A percentile compares a stretch with the other conserved stretches of the same genome.
Evolutionary conservation across 176 grass and related monocot genomes (phyloP).

Genomic region (Cenchrus fungigraminus): DNA sequence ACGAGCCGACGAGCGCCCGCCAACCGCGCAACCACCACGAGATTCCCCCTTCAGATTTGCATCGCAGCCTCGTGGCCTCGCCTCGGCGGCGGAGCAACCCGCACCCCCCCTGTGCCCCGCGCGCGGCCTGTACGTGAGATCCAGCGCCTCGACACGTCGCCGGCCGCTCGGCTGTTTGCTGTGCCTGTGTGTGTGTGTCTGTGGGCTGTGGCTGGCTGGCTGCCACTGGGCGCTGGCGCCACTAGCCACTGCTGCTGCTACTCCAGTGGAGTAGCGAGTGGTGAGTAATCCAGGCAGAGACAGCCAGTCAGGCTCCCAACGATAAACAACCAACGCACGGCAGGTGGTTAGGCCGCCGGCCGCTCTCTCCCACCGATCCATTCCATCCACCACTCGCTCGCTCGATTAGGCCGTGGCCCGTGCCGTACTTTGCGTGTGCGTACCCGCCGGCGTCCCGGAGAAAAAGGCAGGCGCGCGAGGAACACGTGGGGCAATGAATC

Average conservation of each 20-base stretch:
- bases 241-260: not conserved
- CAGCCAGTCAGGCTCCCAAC: conserved; percentile 27
- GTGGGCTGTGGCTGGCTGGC: not conserved
- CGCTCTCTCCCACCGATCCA: not conserved
- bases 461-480: not conserved
- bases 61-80: not conserved
- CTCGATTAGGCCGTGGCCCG: not conserved
- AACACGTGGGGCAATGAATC: conserved; percentile 44
- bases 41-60: conserved; percentile 12
- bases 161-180: too few species aligned
- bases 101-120: not conserved
- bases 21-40: conserved; percentile 55
- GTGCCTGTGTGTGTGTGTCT: not conserved
- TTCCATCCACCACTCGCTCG: not conserved
- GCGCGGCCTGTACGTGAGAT: not conserved
- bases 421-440: not conserved
- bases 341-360: conserved; percentile 41
- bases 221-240: conserved; percentile 24
- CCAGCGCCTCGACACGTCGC: conserved; percentile 14
- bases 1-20: not conserved
- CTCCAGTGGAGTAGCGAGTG: too few species aligned
- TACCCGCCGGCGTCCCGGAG: not conserved
- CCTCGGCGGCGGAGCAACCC: not conserved
- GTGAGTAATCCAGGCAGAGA: not conserved
- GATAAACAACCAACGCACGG: conserved; percentile 31